These are phyloP conservation scores for Paecilomyces fulvus DNA, from an alignment of 2,329 filamentous ascomycete species.

Conservation along the genomic window DNA sequence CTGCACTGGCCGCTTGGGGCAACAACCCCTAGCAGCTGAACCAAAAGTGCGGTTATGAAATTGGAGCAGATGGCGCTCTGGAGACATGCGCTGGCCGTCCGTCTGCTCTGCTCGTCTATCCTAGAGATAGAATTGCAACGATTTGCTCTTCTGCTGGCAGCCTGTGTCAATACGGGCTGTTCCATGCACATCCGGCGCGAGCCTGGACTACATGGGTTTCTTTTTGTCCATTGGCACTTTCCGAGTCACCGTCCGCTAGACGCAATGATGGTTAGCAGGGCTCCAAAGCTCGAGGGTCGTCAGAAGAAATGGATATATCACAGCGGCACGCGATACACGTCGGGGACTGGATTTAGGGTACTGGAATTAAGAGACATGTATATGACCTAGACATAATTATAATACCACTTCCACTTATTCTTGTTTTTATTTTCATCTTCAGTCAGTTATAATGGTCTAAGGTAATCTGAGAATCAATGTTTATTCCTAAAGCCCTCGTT, in stretches of 20 bases:
- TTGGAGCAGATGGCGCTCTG: not conserved
- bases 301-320: not conserved
- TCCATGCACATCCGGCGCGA: not conserved
- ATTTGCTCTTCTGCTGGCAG: conserved; percentile 4
- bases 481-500: not conserved
- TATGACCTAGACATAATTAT: not conserved
- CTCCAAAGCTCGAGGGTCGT: not conserved
- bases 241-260: not conserved
- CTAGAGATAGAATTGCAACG: conserved; percentile 15
- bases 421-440: too few relatives aligned
- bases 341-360: not conserved
- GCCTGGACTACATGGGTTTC: not conserved
- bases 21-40: not conserved
- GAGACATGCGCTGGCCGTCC: not conserved
- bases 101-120: conserved; percentile 13
- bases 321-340: not conserved
- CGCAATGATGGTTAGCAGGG: not conserved
- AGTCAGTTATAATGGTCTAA: not conserved
- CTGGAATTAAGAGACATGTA: not conserved
- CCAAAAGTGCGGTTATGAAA: not conserved
- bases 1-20: not conserved
- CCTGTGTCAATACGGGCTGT: not conserved
- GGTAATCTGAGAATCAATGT: not conserved
- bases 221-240: conserved; percentile 3
- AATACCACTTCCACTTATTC: not conserved